Percentiles rank a stretch among this genome's conserved stretches.
Evolutionary conservation across 345 rosid genomes (phyloP).

Genomic region (Aurinia saxatilis): DNA sequence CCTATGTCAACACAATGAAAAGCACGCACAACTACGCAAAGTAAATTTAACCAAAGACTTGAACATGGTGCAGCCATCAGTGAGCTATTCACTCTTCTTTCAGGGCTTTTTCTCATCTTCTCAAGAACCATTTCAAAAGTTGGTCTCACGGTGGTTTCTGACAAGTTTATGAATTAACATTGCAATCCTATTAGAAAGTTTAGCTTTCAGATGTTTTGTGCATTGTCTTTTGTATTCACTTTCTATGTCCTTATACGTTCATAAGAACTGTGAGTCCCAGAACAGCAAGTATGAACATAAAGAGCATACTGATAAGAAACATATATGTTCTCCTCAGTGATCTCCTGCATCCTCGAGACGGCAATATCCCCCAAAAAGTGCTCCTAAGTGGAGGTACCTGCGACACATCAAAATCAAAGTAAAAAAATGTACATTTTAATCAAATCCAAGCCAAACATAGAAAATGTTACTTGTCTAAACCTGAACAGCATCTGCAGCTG

Average conservation of each 20-base stretch:
- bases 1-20: neutral
- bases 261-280: conserved; percentile 54
- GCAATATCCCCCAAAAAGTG: conserved; percentile 63
- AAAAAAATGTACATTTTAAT: too few species aligned
- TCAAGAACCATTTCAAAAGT: too few species aligned
- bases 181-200: too few species aligned
- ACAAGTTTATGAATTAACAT: too few species aligned
- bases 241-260: conserved; percentile 57
- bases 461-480: conserved; percentile 4
- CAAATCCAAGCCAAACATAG: neutral
- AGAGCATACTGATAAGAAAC: conserved; percentile 45
- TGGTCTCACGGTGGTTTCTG: too few species aligned
- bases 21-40: too few species aligned
- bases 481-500: conserved; percentile 73
- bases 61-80: too few species aligned
- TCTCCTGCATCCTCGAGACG: conserved; percentile 62
- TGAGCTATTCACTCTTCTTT: too few species aligned
- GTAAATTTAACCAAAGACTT: too few species aligned
- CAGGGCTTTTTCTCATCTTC: too few species aligned
- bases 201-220: too few species aligned
- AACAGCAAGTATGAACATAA: conserved; percentile 36
- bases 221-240: conserved; percentile 17
- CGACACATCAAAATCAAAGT: neutral
- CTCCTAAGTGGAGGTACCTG: conserved; percentile 78
- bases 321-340: conserved; percentile 52